Percentiles rank a stretch among this genome's conserved stretches.
These are phyloP conservation scores for Lunasporangiospora selenospora DNA, from an alignment of 192 early-diverging fungal genomes.

Conservation along the genomic window DNA sequence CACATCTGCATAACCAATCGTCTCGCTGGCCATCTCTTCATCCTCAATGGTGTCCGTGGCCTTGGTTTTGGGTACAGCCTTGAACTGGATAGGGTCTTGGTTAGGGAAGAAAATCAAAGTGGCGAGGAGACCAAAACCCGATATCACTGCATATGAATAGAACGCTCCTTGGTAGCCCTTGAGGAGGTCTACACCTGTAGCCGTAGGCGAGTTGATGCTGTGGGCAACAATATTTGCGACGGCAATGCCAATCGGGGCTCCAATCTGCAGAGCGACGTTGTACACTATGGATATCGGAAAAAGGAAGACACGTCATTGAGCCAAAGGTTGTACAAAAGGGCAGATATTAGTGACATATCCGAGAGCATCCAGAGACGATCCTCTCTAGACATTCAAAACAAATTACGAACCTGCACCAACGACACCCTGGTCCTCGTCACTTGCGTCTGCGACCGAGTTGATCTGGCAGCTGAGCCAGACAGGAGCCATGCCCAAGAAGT, in stretches of 20 bases:
- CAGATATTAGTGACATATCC: background rate
- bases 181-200: slow-evolving; percentile 10
- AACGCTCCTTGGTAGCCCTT: slow-evolving; percentile 39
- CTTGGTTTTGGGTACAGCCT: too few species aligned
- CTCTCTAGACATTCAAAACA: background rate
- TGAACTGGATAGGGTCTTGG: too few species aligned
- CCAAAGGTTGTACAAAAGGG: background rate
- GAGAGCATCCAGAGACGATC: background rate
- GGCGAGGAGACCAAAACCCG: slow-evolving; percentile 16
- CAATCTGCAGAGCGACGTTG: slow-evolving; percentile 31
- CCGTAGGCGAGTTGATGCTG: slow-evolving; percentile 11
- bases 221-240: slow-evolving; percentile 40
- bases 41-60: too few species aligned
- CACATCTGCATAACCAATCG: too few species aligned
- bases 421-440: slow-evolving; percentile 27
- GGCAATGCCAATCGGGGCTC: slow-evolving; percentile 46
- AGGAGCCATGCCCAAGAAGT: slow-evolving; percentile 9
- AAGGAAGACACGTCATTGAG: background rate
- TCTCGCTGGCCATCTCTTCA: too few species aligned
- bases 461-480: slow-evolving; percentile 20
- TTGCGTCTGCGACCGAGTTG: slow-evolving; percentile 17
- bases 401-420: slow-evolving; percentile 9
- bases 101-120: slow-evolving; percentile 21
- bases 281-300: too few species aligned
- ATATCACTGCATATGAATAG: slow-evolving; percentile 19